Percentiles rank a stretch among this genome's conserved stretches.
Evolutionary conservation across 208 protist species (phyloP).

Genomic region (Trypanosoma melophagium): DNA sequence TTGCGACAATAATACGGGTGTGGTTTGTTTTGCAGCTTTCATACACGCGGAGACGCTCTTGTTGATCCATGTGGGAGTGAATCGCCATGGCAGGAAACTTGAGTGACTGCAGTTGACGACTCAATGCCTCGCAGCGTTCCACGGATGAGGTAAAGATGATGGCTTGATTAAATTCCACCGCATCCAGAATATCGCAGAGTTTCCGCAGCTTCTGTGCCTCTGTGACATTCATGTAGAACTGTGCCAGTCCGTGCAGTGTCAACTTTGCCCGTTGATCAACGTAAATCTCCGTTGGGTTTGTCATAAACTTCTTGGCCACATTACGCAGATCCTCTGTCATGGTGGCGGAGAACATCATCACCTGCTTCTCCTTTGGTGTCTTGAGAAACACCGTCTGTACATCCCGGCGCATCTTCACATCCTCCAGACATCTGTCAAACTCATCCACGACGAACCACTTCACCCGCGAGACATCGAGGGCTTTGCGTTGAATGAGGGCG

Average conservation of each 20-base stretch:
- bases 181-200: slow-evolving; percentile 98
- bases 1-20: slow-evolving; percentile 98
- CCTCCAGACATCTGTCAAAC: slow-evolving; percentile 98
- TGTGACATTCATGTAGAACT: slow-evolving; percentile 98
- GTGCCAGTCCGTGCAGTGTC: slow-evolving; percentile 98
- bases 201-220: slow-evolving; percentile 98
- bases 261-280: slow-evolving; percentile 98
- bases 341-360: slow-evolving; percentile 99
- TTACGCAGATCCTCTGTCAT: slow-evolving; percentile 94
- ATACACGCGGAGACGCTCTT: slow-evolving; percentile 89
- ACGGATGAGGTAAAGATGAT: slow-evolving; percentile 99
- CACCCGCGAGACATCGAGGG: slow-evolving; percentile 93
- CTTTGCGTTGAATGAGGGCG: slow-evolving; percentile 89
- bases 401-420: slow-evolving; percentile 94
- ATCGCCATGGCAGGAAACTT: slow-evolving; percentile 97
- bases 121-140: slow-evolving; percentile 93
- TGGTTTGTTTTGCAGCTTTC: slow-evolving; percentile 98
- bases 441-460: slow-evolving; percentile 99
- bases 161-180: slow-evolving; percentile 99
- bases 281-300: slow-evolving; percentile 95
- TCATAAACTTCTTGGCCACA: slow-evolving; percentile 98
- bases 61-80: slow-evolving; percentile 94
- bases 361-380: slow-evolving; percentile 98
- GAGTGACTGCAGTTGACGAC: slow-evolving; percentile 93
- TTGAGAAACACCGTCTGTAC: slow-evolving; percentile 98